Percentiles rank a stretch among this genome's conserved stretches.
Conservation (phyloP, 1,284 basidiomycete genomes). For the Papiliotrema flavescens region DNA sequence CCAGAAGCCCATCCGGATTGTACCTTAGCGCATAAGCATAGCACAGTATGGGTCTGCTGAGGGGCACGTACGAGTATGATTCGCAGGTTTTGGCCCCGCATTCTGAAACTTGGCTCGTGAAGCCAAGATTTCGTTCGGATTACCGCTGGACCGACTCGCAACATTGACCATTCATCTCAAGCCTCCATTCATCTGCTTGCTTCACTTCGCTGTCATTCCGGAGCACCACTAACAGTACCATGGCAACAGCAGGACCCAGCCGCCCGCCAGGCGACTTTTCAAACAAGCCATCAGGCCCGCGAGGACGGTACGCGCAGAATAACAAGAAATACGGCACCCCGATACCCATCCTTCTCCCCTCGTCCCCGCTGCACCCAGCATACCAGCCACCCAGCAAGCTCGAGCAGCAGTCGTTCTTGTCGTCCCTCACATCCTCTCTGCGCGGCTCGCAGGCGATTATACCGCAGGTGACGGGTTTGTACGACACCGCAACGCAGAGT, state of each 20-base stretch:
- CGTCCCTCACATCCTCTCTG: neutral
- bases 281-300: neutral
- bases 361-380: conserved; percentile 27
- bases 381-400: neutral
- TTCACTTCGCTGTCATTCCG: too few relatives aligned
- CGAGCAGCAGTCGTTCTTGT: conserved; percentile 11
- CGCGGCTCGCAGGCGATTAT: conserved; percentile 7
- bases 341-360: conserved; percentile 41
- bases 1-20: too few relatives aligned
- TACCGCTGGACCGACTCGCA: too few relatives aligned
- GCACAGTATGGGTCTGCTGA: too few relatives aligned
- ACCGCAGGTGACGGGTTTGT: conserved; percentile 54
- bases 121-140: too few relatives aligned
- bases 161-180: too few relatives aligned
- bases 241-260: neutral
- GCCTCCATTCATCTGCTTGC: too few relatives aligned
- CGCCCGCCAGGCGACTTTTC: neutral
- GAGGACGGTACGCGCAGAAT: conserved; percentile 23
- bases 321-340: conserved; percentile 42
- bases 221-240: too few relatives aligned
- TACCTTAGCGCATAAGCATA: too few relatives aligned
- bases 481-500: conserved; percentile 68
- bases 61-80: too few relatives aligned
- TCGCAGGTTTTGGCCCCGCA: too few relatives aligned
- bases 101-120: too few relatives aligned